Conservation (phyloP, 2,329 filamentous ascomycete species). For the Xylariaceae sp. region DNA sequence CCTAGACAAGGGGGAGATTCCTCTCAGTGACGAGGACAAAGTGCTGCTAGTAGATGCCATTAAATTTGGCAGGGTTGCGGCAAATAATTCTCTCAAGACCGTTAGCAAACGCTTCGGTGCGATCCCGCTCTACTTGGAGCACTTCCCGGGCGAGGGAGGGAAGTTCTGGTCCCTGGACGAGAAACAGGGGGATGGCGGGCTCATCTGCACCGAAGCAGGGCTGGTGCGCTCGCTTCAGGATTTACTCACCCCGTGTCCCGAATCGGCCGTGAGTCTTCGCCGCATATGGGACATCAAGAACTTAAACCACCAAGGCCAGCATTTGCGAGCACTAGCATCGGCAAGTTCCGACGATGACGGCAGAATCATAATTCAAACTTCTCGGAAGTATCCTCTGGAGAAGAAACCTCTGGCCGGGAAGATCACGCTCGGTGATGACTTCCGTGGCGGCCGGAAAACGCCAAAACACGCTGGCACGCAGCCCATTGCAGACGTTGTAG, state of each 20-base stretch:
- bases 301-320: constrained; percentile 35
- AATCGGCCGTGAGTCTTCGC: constrained; percentile 40
- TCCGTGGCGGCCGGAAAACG: constrained; percentile 23
- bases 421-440: constrained; percentile 24
- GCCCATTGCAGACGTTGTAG: constrained; percentile 5
- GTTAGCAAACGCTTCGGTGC: constrained; percentile 68
- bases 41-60: constrained; percentile 59
- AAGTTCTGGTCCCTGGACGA: constrained; percentile 63
- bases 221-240: constrained; percentile 50
- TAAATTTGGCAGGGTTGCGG: constrained; percentile 54
- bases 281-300: constrained; percentile 43
- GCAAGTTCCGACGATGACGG: constrained; percentile 17
- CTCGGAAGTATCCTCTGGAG: constrained; percentile 19
- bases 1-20: constrained; percentile 54
- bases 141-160: constrained; percentile 58
- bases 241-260: constrained; percentile 41
- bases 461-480: constrained; percentile 10
- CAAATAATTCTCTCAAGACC: constrained; percentile 57
- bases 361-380: constrained; percentile 11
- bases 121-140: constrained; percentile 65
- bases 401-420: constrained; percentile 24
- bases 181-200: constrained; percentile 39
- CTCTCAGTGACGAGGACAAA: constrained; percentile 57
- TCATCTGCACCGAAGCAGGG: constrained; percentile 43
- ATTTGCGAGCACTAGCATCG: constrained; percentile 33